phyloP scores from a whole-genome alignment of 306 rosid genomes.

The Quercus cerris region DNA sequence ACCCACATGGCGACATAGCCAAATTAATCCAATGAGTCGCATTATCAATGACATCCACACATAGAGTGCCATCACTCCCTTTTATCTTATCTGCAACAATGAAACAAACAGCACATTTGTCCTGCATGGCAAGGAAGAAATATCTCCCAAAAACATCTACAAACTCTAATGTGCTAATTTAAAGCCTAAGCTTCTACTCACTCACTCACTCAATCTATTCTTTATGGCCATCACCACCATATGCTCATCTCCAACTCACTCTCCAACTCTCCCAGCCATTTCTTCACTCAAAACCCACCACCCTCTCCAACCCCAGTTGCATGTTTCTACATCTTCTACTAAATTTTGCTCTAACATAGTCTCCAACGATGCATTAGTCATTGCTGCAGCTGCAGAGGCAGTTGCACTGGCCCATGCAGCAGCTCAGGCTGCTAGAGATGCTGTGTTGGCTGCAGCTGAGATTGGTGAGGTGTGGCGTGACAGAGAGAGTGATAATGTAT shows the following conservation, averaged over 20 bases:
- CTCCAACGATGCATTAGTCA: slow-evolving; percentile 41
- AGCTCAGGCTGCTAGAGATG: slow-evolving; percentile 40
- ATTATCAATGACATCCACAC: slow-evolving; percentile 27
- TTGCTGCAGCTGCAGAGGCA: slow-evolving; percentile 47
- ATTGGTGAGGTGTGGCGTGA: slow-evolving; percentile 27
- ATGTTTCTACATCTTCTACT: slow-evolving; percentile 28
- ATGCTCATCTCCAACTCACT: slow-evolving; percentile 52
- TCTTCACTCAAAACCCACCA: slow-evolving; percentile 43
- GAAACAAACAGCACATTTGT: slow-evolving; percentile 2
- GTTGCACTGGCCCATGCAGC: slow-evolving; percentile 33
- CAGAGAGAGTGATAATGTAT: slow-evolving; percentile 24
- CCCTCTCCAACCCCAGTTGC: slow-evolving; percentile 34
- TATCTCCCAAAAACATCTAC: neutral
- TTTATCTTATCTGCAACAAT: slow-evolving; percentile 19
- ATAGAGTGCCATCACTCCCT: neutral
- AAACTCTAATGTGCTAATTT: neutral
- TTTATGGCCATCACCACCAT: slow-evolving; percentile 50
- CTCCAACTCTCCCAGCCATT: slow-evolving; percentile 47
- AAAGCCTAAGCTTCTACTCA: neutral
- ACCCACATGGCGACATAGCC: too few relatives aligned
- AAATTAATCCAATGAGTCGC: too few relatives aligned
- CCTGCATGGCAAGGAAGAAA: slow-evolving; percentile 8
- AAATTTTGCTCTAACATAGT: slow-evolving; percentile 36
- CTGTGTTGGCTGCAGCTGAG: slow-evolving; percentile 27
- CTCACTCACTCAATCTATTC: slow-evolving; percentile 7